Base-by-base conservation (phyloP, 257 asterid species). In the Solanum habrochaites region DNA sequence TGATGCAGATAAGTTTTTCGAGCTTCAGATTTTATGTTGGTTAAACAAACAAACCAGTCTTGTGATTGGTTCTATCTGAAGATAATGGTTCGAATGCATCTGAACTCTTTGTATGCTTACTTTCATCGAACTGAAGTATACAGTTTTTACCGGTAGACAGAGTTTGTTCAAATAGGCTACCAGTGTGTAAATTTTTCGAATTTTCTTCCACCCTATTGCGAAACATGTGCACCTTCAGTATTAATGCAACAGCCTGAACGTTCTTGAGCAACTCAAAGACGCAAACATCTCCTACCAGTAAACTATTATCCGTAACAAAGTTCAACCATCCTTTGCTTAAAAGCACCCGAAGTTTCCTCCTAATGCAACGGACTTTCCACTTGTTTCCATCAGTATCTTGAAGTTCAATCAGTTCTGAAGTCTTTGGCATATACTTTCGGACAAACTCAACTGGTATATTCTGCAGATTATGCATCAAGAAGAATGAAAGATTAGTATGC, bases 271-370 rank as follows among this genome's bases (percentile, higher is more conserved):
- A 74, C 80, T 89, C 85, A 42, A 89, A 84, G 62, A 39, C 71
- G 8, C 88, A 87, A 52, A 42, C 45, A 45, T 87, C 91, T 78
- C 88, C 91, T 3, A 12, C 62, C 32, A 39, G 25, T 71, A 89
- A 52, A 11, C 35, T 29, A 15, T 89, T 70, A 70, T 89, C 3
- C 5, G 88, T 71, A 71, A 71, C 78, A 71, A 71, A 70, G 23
- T 70, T 32, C 40, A 15, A 70, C 75, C 40, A 70, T 15, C 75
- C 75, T 70, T 70, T 29, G n/a, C 75, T 70, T 70, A 70, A 31
- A 15, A 67, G 49, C 5, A 67, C 32, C 73, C 5, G 20, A 4
- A 12, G 37, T 14, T 67, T 70, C 42, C 40, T 31, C 75, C 75
- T 29, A 70, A 70, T 29, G 75, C 75, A 70, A 70, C 75, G n/a